These are phyloP conservation scores for Chlorella sp. DNA, from an alignment of 139 green algal species.

Conservation along the genomic window DNA sequence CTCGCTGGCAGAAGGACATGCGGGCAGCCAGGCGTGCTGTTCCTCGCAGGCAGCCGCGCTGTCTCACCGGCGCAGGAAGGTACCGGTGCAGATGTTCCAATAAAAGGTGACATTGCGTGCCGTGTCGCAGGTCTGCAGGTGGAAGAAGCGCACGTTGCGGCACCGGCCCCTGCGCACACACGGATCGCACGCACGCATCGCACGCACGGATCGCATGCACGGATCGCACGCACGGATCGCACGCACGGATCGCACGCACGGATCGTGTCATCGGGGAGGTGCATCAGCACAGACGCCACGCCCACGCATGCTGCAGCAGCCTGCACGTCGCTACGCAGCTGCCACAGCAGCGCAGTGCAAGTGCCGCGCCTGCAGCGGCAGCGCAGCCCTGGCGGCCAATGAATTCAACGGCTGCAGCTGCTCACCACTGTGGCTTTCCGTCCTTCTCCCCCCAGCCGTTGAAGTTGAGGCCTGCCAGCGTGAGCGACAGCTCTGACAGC, in stretches of 20 bases:
- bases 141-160: conserved; percentile 56
- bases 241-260: too few relatives aligned
- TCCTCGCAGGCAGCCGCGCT: too few relatives aligned
- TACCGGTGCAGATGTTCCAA: conserved; percentile 79
- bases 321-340: not conserved
- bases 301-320: not conserved
- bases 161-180: conserved; percentile 59
- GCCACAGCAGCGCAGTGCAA: not conserved
- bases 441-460: conserved; percentile 13
- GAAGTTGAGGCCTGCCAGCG: conserved; percentile 69
- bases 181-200: not conserved
- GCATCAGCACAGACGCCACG: too few relatives aligned
- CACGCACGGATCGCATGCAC: not conserved
- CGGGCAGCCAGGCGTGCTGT: too few relatives aligned
- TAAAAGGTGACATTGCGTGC: conserved; percentile 45
- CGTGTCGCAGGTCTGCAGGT: conserved; percentile 50
- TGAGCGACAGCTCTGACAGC: conserved; percentile 55
- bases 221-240: not conserved
- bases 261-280: too few relatives aligned
- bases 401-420: too few relatives aligned
- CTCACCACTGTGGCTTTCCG: conserved; percentile 22
- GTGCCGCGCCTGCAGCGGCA: too few relatives aligned
- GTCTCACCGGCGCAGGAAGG: conserved; percentile 60
- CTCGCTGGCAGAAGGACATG: too few relatives aligned
- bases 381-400: too few relatives aligned